A percentile compares a stretch with the other conserved stretches of the same genome.
phyloP scores from a whole-genome alignment of 2,329 filamentous ascomycete species.

The Neophaeococcomyces aloes region DNA sequence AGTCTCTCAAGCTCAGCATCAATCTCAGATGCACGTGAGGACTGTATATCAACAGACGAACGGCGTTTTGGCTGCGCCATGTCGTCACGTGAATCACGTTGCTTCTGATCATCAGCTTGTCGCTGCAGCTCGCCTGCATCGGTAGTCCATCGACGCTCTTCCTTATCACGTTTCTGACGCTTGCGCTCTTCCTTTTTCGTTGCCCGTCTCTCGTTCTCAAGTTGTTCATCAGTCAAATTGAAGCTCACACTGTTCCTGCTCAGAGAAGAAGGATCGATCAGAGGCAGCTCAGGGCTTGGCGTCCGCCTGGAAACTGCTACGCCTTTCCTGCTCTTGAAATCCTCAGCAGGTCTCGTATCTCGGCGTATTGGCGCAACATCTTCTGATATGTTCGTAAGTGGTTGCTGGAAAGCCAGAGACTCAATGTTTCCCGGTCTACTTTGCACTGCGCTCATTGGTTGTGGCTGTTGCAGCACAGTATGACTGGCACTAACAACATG shows the following conservation, averaged over 20 bases:
- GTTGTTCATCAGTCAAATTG: slow-evolving; percentile 47
- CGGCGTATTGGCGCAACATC: slow-evolving; percentile 12
- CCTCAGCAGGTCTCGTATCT: slow-evolving; percentile 26
- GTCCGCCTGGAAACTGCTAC: slow-evolving; percentile 3
- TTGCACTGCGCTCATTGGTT: slow-evolving; percentile 40
- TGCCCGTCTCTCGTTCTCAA: slow-evolving; percentile 33
- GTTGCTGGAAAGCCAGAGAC: background rate
- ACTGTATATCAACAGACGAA: slow-evolving; percentile 7
- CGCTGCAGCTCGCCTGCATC: slow-evolving; percentile 11
- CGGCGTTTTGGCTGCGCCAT: background rate
- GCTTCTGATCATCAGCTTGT: slow-evolving; percentile 1
- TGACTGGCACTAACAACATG: slow-evolving; percentile 12
- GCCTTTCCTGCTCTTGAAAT: slow-evolving; percentile 1
- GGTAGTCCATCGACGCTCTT: slow-evolving; percentile 13
- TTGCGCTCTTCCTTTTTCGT: slow-evolving; percentile 23
- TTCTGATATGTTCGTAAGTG: slow-evolving; percentile 8
- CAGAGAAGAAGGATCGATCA: slow-evolving; percentile 29
- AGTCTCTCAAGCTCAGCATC: slow-evolving; percentile 19
- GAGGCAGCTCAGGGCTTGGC: slow-evolving; percentile 26
- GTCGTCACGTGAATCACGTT: background rate
- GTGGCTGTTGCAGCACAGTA: slow-evolving; percentile 70
- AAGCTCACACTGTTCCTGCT: slow-evolving; percentile 49
- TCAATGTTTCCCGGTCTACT: slow-evolving; percentile 1
- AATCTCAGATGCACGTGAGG: slow-evolving; percentile 17
- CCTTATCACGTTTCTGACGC: slow-evolving; percentile 20